Evolutionary conservation across 2,329 filamentous ascomycete species (phyloP).

Genomic region (Aspergillus fischeri): DNA sequence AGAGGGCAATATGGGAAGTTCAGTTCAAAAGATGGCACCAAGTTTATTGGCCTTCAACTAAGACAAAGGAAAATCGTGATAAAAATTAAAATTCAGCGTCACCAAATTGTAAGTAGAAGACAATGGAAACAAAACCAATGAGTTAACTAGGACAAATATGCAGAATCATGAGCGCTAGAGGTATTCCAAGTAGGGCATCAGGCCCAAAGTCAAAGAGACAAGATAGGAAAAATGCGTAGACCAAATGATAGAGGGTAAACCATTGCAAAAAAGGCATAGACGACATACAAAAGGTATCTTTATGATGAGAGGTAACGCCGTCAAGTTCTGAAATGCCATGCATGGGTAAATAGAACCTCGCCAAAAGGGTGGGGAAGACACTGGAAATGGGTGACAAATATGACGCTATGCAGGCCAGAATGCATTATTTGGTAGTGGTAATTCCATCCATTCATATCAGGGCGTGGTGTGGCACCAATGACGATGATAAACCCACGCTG

Average conservation of each 20-base stretch:
- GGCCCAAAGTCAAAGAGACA: slow-evolving; percentile 17
- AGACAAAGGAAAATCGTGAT: background rate
- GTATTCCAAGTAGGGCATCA: slow-evolving; percentile 14
- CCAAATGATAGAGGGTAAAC: slow-evolving; percentile 7
- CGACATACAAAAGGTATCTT: slow-evolving; percentile 38
- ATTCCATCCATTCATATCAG: slow-evolving; percentile 28
- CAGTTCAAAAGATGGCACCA: background rate
- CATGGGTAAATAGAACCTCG: slow-evolving; percentile 24
- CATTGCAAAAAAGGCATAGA: slow-evolving; percentile 13
- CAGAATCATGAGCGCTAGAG: slow-evolving; percentile 21
- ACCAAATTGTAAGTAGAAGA: background rate
- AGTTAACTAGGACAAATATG: slow-evolving; percentile 3
- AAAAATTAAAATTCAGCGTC: background rate
- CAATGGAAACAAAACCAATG: slow-evolving; percentile 2
- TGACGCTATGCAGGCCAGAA: slow-evolving; percentile 36
- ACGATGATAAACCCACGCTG: slow-evolving; percentile 94
- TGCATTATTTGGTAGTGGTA: slow-evolving; percentile 31
- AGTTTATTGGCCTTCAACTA: background rate
- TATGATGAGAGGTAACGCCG: slow-evolving; percentile 33
- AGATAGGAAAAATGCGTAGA: slow-evolving; percentile 5
- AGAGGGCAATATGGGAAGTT: background rate
- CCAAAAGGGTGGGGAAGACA: slow-evolving; percentile 22
- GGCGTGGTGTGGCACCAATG: slow-evolving; percentile 74
- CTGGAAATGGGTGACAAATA: slow-evolving; percentile 23
- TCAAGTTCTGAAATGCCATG: slow-evolving; percentile 36